Conservation (phyloP, 2,329 filamentous ascomycete genomes). For the Penicillium sp. region DNA sequence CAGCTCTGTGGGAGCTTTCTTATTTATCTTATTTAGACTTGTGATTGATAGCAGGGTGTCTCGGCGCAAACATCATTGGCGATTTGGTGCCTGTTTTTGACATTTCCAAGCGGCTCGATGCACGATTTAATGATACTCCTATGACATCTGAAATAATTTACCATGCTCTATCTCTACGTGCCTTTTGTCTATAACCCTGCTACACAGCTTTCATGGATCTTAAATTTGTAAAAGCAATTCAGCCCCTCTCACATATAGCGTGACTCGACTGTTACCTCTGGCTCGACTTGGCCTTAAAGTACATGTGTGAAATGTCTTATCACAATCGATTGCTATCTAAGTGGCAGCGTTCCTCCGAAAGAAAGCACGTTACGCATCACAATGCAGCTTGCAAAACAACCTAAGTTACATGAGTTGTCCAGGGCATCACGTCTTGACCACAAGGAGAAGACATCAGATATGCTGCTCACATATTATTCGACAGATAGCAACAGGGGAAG, state of each 20-base stretch:
- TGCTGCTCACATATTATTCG: background rate
- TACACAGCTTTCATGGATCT: background rate
- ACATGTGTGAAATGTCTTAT: background rate
- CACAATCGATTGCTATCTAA: background rate
- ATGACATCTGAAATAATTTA: background rate
- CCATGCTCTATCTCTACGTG: background rate
- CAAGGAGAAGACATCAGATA: background rate
- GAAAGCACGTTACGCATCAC: background rate
- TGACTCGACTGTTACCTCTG: background rate
- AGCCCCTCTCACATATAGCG: background rate
- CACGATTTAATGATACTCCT: constrained; percentile 6
- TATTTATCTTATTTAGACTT: background rate
- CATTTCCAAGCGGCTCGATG: background rate
- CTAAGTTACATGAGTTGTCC: constrained; percentile 8
- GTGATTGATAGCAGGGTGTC: constrained; percentile 2
- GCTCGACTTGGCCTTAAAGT: background rate
- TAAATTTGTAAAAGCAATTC: background rate
- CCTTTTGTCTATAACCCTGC: no score
- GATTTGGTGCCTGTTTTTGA: background rate
- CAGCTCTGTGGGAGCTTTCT: background rate
- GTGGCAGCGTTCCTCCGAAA: background rate
- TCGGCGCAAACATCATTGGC: background rate
- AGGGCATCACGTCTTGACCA: constrained; percentile 1
- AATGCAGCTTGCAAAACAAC: background rate
- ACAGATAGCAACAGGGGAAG: background rate